Base-by-base conservation (phyloP, 805 yeast species). In the Saccharomycopsis guyanensis region DNA sequence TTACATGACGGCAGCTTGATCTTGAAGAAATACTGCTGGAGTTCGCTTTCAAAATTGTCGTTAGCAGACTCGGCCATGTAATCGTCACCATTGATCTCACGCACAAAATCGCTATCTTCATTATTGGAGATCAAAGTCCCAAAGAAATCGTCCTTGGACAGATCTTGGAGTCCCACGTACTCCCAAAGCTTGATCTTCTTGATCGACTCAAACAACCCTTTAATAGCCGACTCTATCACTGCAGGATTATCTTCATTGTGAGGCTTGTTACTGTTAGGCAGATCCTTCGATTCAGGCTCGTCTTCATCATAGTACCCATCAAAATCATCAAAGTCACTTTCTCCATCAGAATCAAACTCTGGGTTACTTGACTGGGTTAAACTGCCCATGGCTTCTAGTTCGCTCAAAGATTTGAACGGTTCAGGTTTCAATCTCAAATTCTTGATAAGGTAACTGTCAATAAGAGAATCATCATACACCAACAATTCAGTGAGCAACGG, bases 1-100 rank as follows among this genome's bases (percentile, higher is more conserved):
- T 58, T 66, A 15, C 69, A 41, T 18, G 55, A 53, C 0, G 75
- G 68, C 3, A 65, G 56, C 2, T 65, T 61, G 6, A 69, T 56
- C 13, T 61, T 53, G 46, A 69, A 70, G 3, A 69, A 42, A n/a
- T 58, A 47, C 20, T 57, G 54, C 2, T 44, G 19, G 8, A 47
- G 16, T 23, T 47, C 53, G 18, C 19, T 20, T 6, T 24, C 13
- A 35, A 2, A 36, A 20, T 27, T 35, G 3, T 20, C 40, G n/a
- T 31, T 20, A 12, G 36, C 10, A 25, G 15, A 16, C 13, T 32
- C 32, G 5, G 16, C 31, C 18, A 42, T 15, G 31, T 8, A 31
- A 18, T 47, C 40, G 31, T 22, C 39, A 3, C 39, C 43, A 20
- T 43, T 22, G 19, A 46, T 42, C 27, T 39, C 37, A 3, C 31